Evolutionary conservation across 1,139 yeast species (phyloP), one percentile per base, ranked within the genome.

Genomic region (Debaryomyces udenii): DNA sequence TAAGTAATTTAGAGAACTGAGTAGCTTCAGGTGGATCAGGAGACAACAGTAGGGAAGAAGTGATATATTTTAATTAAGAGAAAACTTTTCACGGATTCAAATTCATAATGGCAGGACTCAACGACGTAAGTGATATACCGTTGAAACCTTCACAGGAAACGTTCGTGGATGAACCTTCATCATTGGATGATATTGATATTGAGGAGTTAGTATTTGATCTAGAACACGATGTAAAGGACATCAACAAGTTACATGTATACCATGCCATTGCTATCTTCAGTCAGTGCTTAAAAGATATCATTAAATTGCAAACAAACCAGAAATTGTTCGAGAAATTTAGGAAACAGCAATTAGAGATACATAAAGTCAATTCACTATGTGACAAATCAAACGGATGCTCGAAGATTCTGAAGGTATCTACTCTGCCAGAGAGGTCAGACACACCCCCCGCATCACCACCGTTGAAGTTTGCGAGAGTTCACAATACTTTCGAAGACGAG

Each of bases 101-200:
- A 11, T 13, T 13, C 3, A 27, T 17, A 18, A 34, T 34, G 16
- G n/a, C 20, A 13, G 17, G 6, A 22, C 13, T 10, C 24, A 27
- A 16, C 17, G 59, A 57, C 35, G 41, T 46, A 3, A 43, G 47
- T 37, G 76, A 70, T 20, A 57, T 72, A 37, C 76, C 74, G 43
- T 62, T 72, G 48, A 72, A 70, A 45, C 63, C 61, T 7, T 57
- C 62, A 3, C 66, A 57, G 40, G 74, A 70, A 45, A 71, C 78
- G 16, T 72, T 72, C 53, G 69, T 62, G 23, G 78, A 72, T 52
- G 76, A 65, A 15, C 78, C 78, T 3, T 50, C 47, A 22, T 51
- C 59, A 17, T 46, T 69, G 9, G 66, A 61, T 6, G 77, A 70
- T 35, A 66, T 70, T 14, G 52, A 57, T 39, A 49, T 67, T n/a